Evolutionary conservation across 805 yeast species (phyloP), one percentile per base, ranked within the genome.

Genomic region (Wickerhamiella occidentalis): DNA sequence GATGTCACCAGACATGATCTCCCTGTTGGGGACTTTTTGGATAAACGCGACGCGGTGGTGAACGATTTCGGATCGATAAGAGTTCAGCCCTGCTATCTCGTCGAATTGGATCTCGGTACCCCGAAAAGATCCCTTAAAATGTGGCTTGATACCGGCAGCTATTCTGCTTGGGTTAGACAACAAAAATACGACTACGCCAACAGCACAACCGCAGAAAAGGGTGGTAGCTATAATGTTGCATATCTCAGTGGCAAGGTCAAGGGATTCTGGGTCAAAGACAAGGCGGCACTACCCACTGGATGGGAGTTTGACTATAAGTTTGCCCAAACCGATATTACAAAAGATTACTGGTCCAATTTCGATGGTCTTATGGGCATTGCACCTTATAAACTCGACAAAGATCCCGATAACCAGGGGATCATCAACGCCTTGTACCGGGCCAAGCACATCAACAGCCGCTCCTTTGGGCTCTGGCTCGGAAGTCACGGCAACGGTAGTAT

Each of bases 401-500:
- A 33, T 15, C 18, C 38, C 11, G 21, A 33, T 4, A 33, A 33
- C 38, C 4, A 33, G 18, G 19, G 21, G 5, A 33, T 33, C 19
- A 33, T 33, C 38, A 15, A 33, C 19, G 18, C 38, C 6, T 19
- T 33, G 11, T 33, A 33, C 19, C 38, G 38, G 6, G 6, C 38
- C 18, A 12, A 33, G 18, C 38, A 15, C 18, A 33, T 33, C 38
- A n/a, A 13, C 38, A 33, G 19, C 19, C 38, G 38, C 38, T 9
- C 38, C 5, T 33, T 33, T 17, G 19, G 38, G 5, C 38, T 33
- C 19, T 33, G 38, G 38, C 38, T 33, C 11, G 38, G 38, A 4
- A n/a, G 19, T 6, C 38, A 33, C 17, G 40, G 53, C 9, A 37
- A 56, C 6, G 75, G 74, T 8, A 51, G 62, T 4, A 50, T 70